Evolutionary conservation across 208 protist genomes (phyloP).

Genomic region (Crithidia fasciculata): DNA sequence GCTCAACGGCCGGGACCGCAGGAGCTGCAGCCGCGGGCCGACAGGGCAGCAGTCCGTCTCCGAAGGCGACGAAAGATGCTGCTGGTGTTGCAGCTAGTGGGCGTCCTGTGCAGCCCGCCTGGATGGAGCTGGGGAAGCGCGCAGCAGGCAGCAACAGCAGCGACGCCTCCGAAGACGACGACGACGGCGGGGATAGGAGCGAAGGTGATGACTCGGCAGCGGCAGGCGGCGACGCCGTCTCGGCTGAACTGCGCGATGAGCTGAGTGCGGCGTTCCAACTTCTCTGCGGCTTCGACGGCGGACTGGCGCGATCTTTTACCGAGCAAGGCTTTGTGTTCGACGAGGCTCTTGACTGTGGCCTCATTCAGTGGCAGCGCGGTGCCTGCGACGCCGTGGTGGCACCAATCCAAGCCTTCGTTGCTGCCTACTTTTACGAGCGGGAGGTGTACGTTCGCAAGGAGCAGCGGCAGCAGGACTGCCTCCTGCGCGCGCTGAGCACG

Average conservation of each 20-base stretch:
- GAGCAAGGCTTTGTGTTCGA: slow-evolving; percentile 80
- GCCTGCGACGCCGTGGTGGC: slow-evolving; percentile 68
- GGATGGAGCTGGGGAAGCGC: slow-evolving; percentile 20
- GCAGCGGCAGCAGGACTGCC: slow-evolving; percentile 59
- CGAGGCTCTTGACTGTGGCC: slow-evolving; percentile 57
- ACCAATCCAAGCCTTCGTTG: slow-evolving; percentile 71
- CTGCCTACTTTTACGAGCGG: slow-evolving; percentile 69
- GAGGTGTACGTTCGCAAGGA: slow-evolving; percentile 52
- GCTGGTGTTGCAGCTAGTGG: background rate
- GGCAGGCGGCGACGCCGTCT: slow-evolving; percentile 17
- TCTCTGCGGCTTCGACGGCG: slow-evolving; percentile 42
- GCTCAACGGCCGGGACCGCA: too few relatives aligned
- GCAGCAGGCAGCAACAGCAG: slow-evolving; percentile 4
- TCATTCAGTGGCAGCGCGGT: slow-evolving; percentile 67
- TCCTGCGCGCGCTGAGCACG: slow-evolving; percentile 54
- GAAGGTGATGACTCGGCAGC: background rate
- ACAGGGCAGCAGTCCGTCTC: background rate
- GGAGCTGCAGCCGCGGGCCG: background rate
- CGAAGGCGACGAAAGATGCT: background rate
- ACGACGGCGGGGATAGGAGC: background rate
- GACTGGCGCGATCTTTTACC: slow-evolving; percentile 41
- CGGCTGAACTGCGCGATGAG: slow-evolving; percentile 33
- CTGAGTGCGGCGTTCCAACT: slow-evolving; percentile 45
- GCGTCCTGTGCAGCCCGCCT: slow-evolving; percentile 14
- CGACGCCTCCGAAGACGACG: slow-evolving; percentile 13